Percentiles rank a stretch among this genome's conserved stretches.
These are phyloP conservation scores for Boletus rex-veris DNA, from an alignment of 768 basidiomycete species.

Conservation along the genomic window DNA sequence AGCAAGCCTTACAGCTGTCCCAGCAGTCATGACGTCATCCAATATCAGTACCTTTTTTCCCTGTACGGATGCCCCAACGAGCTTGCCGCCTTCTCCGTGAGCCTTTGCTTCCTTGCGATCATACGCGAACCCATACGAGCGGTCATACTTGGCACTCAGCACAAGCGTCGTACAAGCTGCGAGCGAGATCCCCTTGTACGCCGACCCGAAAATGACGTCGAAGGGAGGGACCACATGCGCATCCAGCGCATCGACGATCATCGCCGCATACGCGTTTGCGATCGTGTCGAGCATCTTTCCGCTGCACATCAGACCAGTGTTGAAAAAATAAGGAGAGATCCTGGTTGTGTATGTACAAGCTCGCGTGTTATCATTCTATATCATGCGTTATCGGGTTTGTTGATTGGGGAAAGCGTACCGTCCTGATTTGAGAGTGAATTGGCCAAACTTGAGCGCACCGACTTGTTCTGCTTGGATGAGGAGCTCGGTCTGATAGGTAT, in stretches of 20 bases:
- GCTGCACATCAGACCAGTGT: conserved; percentile 83
- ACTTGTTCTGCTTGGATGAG: conserved; percentile 66
- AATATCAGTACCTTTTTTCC: conserved; percentile 83
- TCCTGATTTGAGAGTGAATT: conserved; percentile 93
- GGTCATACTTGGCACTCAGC: conserved; percentile 60
- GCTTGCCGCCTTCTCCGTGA: conserved; percentile 90
- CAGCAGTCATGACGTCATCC: conserved; percentile 95
- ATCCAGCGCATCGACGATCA: conserved; percentile 54
- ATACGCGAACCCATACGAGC: conserved; percentile 79
- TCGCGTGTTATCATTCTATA: neutral
- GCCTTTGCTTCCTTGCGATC: conserved; percentile 96
- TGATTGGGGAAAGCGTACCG: conserved; percentile 51
- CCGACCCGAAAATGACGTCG: conserved; percentile 92
- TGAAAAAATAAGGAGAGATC: conserved; percentile 95
- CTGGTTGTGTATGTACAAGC: conserved; percentile 34
- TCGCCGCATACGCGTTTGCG: conserved; percentile 78
- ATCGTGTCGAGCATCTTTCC: conserved; percentile 77
- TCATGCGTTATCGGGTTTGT: neutral
- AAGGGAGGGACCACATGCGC: conserved; percentile 40
- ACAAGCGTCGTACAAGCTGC: conserved; percentile 81
- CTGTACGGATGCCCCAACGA: conserved; percentile 82
- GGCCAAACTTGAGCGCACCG: conserved; percentile 84
- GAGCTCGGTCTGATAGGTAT: conserved; percentile 57
- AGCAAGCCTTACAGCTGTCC: conserved; percentile 82
- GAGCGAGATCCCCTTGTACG: conserved; percentile 95